These are phyloP conservation scores for Cunninghamia lanceolata DNA, from an alignment of 75 land plant genomes.

Conservation along the genomic window DNA sequence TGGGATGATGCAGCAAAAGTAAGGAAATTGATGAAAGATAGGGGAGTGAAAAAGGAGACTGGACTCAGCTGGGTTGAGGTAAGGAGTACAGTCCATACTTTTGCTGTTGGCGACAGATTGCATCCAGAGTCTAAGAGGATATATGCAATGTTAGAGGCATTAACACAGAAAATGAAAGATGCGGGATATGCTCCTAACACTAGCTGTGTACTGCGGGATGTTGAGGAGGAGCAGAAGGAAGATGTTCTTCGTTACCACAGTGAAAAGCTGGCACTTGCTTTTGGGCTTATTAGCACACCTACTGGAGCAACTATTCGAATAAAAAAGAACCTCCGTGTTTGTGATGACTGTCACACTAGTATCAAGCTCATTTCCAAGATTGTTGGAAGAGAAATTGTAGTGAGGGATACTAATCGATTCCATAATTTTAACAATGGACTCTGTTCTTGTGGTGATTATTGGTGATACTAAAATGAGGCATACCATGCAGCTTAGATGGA, in stretches of 20 bases:
- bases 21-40: conserved; percentile 55
- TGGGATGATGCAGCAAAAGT: conserved; percentile 52
- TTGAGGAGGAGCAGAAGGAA: conserved; percentile 54
- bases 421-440: conserved; percentile 58
- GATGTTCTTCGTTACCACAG: conserved; percentile 45
- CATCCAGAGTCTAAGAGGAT: conserved; percentile 37
- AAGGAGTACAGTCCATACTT: conserved; percentile 50
- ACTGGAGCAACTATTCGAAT: conserved; percentile 49
- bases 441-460: conserved; percentile 68
- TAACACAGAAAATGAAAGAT: conserved; percentile 48
- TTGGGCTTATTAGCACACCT: conserved; percentile 49
- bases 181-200: conserved; percentile 67
- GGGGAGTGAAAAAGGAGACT: conserved; percentile 54
- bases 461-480: conserved; percentile 30
- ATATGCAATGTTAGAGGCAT: conserved; percentile 41
- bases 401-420: conserved; percentile 62
- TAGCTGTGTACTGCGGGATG: conserved; percentile 39
- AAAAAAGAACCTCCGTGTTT: conserved; percentile 68
- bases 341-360: conserved; percentile 65
- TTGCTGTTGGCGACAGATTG: conserved; percentile 40
- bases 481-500: background rate
- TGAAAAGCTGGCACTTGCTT: conserved; percentile 64
- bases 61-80: conserved; percentile 75
- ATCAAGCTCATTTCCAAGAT: conserved; percentile 64
- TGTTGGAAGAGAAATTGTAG: conserved; percentile 38